Conservation (phyloP, 345 rosid genomes). For the Gossypium longicalyx region DNA sequence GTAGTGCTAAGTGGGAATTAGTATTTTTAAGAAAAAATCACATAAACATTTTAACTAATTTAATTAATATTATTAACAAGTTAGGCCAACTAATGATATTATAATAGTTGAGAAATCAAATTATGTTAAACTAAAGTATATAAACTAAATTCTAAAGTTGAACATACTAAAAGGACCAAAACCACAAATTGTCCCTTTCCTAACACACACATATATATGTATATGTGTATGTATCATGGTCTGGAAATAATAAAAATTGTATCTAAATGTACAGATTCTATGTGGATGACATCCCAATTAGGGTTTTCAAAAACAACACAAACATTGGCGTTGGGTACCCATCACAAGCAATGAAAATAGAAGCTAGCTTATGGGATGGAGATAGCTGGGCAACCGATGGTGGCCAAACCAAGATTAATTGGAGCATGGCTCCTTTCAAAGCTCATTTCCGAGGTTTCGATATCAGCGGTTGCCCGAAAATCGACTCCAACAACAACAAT, state of each 20-base stretch:
- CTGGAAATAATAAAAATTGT: neutral
- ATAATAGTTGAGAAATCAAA: too few relatives aligned
- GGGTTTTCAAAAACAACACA: conserved; percentile 60
- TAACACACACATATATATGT: too few relatives aligned
- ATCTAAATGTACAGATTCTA: conserved; percentile 8
- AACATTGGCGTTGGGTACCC: conserved; percentile 43
- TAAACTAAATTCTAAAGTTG: too few relatives aligned
- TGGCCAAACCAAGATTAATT: conserved; percentile 49
- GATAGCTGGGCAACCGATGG: conserved; percentile 60
- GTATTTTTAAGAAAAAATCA: too few relatives aligned
- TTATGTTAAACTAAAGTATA: too few relatives aligned
- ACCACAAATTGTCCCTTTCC: too few relatives aligned
- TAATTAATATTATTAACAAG: too few relatives aligned
- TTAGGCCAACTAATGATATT: too few relatives aligned
- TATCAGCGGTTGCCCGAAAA: conserved; percentile 34
- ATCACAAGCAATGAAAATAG: conserved; percentile 44
- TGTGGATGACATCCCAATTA: conserved; percentile 58
- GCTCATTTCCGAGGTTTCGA: conserved; percentile 45
- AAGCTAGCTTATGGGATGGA: conserved; percentile 67
- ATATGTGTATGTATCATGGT: neutral
- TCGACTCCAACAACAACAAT: neutral
- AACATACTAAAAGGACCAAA: too few relatives aligned
- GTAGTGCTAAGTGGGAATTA: too few relatives aligned
- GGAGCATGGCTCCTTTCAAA: conserved; percentile 54
- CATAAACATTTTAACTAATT: too few relatives aligned